A percentile compares a stretch with the other conserved stretches of the same genome.
Conservation (phyloP, 805 yeast genomes). For the Suhomyces canberraensis region DNA sequence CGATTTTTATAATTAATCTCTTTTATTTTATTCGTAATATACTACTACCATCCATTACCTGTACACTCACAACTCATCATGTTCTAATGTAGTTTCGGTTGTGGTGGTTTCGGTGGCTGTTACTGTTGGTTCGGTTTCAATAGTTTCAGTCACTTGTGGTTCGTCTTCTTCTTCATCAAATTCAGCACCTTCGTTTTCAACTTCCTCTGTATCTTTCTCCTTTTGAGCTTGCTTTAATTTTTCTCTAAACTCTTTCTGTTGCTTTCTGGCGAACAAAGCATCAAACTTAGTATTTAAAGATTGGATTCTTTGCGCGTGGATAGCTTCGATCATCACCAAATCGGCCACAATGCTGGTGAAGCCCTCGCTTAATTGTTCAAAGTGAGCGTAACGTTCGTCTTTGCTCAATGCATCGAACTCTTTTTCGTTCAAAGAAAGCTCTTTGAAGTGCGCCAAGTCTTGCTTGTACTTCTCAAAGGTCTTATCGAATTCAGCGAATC, state of each 20-base stretch:
- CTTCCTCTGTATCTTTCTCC: constrained; percentile 15
- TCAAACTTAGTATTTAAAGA: constrained; percentile 26
- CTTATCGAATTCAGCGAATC: constrained; percentile 23
- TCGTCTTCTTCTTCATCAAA: constrained; percentile 4
- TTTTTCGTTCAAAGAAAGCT: constrained; percentile 14
- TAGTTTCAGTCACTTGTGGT: background rate
- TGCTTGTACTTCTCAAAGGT: constrained; percentile 24
- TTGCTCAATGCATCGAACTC: constrained; percentile 22
- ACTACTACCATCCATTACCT: too few relatives aligned
- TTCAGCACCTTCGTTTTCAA: background rate
- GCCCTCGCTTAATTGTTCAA: constrained; percentile 24
- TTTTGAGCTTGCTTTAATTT: constrained; percentile 27
- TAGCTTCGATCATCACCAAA: constrained; percentile 23
- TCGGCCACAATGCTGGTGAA: constrained; percentile 29
- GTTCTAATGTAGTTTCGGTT: constrained; percentile 12
- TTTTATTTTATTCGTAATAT: too few relatives aligned
- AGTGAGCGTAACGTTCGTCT: constrained; percentile 22
- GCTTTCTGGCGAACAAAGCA: constrained; percentile 28
- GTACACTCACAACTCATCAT: constrained; percentile 18
- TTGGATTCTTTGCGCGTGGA: constrained; percentile 27
- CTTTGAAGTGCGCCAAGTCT: constrained; percentile 26
- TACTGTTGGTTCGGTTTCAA: too few relatives aligned
- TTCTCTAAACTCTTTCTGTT: constrained; percentile 30
- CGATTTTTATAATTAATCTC: too few relatives aligned
- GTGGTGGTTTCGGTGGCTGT: constrained; percentile 6